These are phyloP conservation scores for Leavenworthia alabamica DNA, from an alignment of 345 rosid genomes.

Conservation along the genomic window DNA sequence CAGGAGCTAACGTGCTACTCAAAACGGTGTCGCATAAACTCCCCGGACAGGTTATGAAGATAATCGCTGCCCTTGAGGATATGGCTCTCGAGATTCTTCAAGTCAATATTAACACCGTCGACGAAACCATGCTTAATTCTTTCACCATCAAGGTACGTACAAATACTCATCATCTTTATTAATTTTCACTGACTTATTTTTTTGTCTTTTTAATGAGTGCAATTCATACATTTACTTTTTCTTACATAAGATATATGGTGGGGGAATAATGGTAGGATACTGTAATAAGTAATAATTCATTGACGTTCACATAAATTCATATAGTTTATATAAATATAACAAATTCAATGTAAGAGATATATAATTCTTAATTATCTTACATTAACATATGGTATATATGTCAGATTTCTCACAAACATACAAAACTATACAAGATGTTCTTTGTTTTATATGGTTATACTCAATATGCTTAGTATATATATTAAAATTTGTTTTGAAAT, in stretches of 20 bases:
- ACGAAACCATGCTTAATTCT: conserved; percentile 72
- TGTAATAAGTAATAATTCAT: conserved; percentile 20
- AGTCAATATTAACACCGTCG: conserved; percentile 52
- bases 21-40: conserved; percentile 77
- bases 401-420: conserved; percentile 22
- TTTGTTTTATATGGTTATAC: conserved; percentile 8
- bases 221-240: not conserved
- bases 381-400: conserved; percentile 19
- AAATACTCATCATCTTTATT: not conserved
- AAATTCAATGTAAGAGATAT: not conserved
- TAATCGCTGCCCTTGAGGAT: conserved; percentile 68
- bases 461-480: not conserved
- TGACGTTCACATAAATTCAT: conserved; percentile 13
- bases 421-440: conserved; percentile 13
- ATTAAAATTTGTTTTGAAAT: not conserved
- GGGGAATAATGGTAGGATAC: conserved; percentile 19
- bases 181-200: not conserved
- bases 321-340: not conserved
- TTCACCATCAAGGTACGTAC: conserved; percentile 92
- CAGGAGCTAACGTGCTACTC: conserved; percentile 68
- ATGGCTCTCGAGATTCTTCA: conserved; percentile 76
- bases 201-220: not conserved
- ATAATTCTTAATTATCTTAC: conserved; percentile 16
- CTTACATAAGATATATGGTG: conserved; percentile 10
- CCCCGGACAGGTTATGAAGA: conserved; percentile 80